Evolutionary conservation across 2,329 filamentous ascomycete genomes (phyloP).

Genomic region (Alternaria panax): DNA sequence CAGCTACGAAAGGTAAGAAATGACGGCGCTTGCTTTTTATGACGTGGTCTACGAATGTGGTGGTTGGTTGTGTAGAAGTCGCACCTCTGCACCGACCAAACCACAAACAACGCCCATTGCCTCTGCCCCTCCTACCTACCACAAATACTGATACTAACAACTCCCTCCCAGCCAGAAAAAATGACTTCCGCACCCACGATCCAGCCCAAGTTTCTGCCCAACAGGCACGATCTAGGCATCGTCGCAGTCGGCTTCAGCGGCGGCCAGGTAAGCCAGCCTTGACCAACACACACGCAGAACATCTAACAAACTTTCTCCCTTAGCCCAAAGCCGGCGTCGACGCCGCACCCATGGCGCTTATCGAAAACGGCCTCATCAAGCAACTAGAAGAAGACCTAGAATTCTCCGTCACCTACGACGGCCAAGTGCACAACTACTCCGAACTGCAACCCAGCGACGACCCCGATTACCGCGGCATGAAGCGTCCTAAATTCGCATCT

Average conservation of each 20-base stretch:
- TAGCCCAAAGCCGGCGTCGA: constrained; percentile 93
- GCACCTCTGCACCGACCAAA: background rate
- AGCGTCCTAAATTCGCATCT: constrained; percentile 86
- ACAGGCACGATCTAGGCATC: constrained; percentile 82
- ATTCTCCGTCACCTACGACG: constrained; percentile 86
- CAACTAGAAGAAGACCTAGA: constrained; percentile 85
- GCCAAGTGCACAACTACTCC: constrained; percentile 80
- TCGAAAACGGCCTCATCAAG: constrained; percentile 83
- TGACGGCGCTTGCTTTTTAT: background rate
- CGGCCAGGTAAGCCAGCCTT: constrained; percentile 73
- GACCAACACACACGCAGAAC: background rate
- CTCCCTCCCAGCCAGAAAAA: constrained; percentile 8
- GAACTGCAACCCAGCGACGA: constrained; percentile 75
- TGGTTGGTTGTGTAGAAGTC: background rate
- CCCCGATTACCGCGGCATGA: constrained; percentile 88
- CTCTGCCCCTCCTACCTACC: background rate
- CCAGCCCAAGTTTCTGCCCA: constrained; percentile 77
- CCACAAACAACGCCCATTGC: constrained; percentile 1
- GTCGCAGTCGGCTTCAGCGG: constrained; percentile 97
- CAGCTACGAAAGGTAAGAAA: background rate
- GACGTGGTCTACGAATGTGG: background rate
- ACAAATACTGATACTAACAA: constrained; percentile 3
- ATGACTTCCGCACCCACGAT: constrained; percentile 67
- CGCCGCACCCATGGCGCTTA: constrained; percentile 85
- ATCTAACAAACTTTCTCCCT: constrained; percentile 6